These are phyloP conservation scores for Choiromyces venosus DNA, from an alignment of 495 filamentous ascomycete genomes.

Conservation along the genomic window DNA sequence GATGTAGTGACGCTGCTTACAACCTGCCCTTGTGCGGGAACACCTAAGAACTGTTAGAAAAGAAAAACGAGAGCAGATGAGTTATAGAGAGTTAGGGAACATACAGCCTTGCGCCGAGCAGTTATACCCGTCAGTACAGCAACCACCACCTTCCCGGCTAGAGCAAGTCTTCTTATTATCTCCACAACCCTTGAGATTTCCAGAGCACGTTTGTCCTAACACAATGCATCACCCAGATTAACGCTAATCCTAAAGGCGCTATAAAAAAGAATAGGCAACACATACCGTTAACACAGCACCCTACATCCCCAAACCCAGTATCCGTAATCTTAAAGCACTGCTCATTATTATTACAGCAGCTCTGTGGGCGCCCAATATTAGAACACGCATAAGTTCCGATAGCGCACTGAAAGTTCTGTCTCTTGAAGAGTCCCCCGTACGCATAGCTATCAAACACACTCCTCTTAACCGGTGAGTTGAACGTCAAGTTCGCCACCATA, in stretches of 20 bases:
- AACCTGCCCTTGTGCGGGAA: not conserved
- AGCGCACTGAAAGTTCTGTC: conserved; percentile 67
- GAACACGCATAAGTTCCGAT: conserved; percentile 61
- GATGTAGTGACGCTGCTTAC: conserved; percentile 5
- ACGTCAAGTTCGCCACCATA: not conserved
- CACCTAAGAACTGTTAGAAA: not conserved
- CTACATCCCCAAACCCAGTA: conserved; percentile 68
- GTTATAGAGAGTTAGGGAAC: not conserved
- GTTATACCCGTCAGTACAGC: conserved; percentile 73
- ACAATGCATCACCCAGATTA: not conserved
- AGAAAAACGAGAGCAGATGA: not conserved
- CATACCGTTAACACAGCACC: conserved; percentile 64
- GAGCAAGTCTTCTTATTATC: conserved; percentile 63
- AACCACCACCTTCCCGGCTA: conserved; percentile 68
- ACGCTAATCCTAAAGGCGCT: not conserved
- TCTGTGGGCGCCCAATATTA: conserved; percentile 63
- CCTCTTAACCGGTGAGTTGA: conserved; percentile 24
- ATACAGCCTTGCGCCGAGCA: conserved; percentile 77
- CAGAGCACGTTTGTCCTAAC: conserved; percentile 62
- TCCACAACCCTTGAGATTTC: conserved; percentile 58
- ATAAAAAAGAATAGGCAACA: not conserved
- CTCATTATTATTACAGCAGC: conserved; percentile 66
- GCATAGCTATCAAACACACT: conserved; percentile 13
- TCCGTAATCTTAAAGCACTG: conserved; percentile 68
- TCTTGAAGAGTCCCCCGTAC: conserved; percentile 19